Evolutionary conservation across 2,329 filamentous ascomycete genomes (phyloP).

Genomic region (Periglandula ipomoeae): DNA sequence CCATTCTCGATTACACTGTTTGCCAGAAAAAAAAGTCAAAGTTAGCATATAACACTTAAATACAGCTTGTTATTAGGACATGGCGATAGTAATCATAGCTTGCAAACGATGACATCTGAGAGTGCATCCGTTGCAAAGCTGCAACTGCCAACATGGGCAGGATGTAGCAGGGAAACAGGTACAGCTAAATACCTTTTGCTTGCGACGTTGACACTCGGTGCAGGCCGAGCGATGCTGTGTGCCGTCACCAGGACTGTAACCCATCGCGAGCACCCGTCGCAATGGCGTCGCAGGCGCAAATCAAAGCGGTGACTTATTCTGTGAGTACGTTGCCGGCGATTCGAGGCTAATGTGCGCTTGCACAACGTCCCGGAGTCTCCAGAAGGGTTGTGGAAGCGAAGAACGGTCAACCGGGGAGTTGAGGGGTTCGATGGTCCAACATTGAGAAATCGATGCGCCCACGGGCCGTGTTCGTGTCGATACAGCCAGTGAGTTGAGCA

Average conservation of each 20-base stretch:
- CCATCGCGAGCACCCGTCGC: constrained; percentile 8
- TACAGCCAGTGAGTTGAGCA: neutral
- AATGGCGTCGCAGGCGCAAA: neutral
- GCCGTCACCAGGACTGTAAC: constrained; percentile 8
- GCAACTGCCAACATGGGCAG: neutral
- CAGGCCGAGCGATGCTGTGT: constrained; percentile 26
- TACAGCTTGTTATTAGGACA: too few relatives aligned
- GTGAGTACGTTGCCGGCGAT: too few relatives aligned
- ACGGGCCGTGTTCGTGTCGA: neutral
- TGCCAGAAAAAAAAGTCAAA: neutral
- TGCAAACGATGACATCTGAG: neutral
- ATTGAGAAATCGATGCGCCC: neutral
- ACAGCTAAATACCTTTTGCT: constrained; percentile 24
- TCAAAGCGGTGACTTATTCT: neutral
- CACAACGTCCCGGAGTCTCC: neutral
- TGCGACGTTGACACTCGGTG: constrained; percentile 32
- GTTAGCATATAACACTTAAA: too few relatives aligned
- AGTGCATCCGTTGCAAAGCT: neutral
- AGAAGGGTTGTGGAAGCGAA: neutral
- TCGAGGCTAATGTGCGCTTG: neutral
- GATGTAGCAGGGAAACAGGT: neutral
- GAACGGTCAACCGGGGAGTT: neutral
- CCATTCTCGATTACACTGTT: constrained; percentile 30
- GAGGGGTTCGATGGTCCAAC: neutral
- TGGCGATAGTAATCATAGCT: too few relatives aligned